Conservation (phyloP, 495 filamentous ascomycete genomes). For the Acidiella bohemica region DNA sequence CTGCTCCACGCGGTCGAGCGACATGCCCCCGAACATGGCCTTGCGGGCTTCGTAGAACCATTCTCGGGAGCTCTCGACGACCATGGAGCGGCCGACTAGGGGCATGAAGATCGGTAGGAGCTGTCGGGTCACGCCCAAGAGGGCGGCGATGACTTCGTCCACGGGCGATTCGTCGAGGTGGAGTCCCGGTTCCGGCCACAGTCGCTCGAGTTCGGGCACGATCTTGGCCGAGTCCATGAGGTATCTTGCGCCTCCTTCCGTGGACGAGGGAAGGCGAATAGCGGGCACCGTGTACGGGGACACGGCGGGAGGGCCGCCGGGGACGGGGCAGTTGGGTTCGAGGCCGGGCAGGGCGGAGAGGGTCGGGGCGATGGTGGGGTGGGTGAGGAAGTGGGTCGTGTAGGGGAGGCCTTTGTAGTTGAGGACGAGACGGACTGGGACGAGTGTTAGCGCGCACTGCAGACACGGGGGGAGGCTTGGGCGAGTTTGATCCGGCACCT, state of each 20-base stretch:
- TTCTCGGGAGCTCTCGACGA: slow-evolving; percentile 29
- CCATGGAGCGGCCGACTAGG: slow-evolving; percentile 25
- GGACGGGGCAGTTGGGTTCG: slow-evolving; percentile 29
- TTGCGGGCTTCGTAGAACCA: slow-evolving; percentile 35
- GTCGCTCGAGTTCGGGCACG: slow-evolving; percentile 35
- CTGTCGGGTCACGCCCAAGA: slow-evolving; percentile 13
- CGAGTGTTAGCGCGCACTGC: background rate
- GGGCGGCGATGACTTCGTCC: slow-evolving; percentile 24
- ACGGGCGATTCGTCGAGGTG: slow-evolving; percentile 37
- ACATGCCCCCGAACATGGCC: slow-evolving; percentile 30
- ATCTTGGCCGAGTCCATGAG: slow-evolving; percentile 46
- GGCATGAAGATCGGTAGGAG: slow-evolving; percentile 29
- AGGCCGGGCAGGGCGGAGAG: slow-evolving; percentile 33
- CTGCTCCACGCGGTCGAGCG: slow-evolving; percentile 30
- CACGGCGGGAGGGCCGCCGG: slow-evolving; percentile 12
- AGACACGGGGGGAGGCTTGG: background rate
- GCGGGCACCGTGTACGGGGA: slow-evolving; percentile 49
- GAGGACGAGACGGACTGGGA: slow-evolving; percentile 40
- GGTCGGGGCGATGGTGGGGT: slow-evolving; percentile 41
- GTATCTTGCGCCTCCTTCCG: slow-evolving; percentile 38
- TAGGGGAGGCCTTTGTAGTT: slow-evolving; percentile 50
- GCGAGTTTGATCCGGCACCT: slow-evolving; percentile 29
- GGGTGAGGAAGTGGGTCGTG: slow-evolving; percentile 50
- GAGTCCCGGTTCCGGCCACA: slow-evolving; percentile 38
- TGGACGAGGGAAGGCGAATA: slow-evolving; percentile 36